A percentile compares a stretch with the other conserved stretches of the same genome.
These are phyloP conservation scores for Ananas comosus DNA, from an alignment of 176 grass and related monocot genomes.

Conservation along the genomic window DNA sequence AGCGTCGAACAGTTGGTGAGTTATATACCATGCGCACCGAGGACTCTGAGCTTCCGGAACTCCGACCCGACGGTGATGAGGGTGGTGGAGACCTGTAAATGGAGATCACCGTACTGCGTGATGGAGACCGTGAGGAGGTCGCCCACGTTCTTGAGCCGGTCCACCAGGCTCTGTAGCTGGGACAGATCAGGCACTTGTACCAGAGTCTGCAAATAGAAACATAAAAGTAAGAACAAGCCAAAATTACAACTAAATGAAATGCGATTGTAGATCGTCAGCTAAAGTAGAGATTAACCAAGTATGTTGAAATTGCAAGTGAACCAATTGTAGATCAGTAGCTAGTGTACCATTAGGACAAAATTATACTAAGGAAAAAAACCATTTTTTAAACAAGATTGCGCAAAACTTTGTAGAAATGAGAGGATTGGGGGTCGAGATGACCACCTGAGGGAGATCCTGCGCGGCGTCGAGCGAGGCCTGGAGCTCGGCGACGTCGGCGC, in stretches of 20 bases:
- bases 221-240: background rate
- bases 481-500: conserved; percentile 52
- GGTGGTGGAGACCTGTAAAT: conserved; percentile 83
- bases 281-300: background rate
- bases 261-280: background rate
- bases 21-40: conserved; percentile 54
- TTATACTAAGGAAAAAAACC: background rate
- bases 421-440: background rate
- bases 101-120: conserved; percentile 74
- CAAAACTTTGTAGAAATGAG: background rate
- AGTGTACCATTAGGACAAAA: background rate
- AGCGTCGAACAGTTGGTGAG: background rate
- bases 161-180: conserved; percentile 80
- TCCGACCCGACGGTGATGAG: conserved; percentile 73
- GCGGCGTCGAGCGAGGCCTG: conserved; percentile 62
- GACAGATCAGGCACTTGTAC: conserved; percentile 79
- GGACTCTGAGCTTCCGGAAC: conserved; percentile 70
- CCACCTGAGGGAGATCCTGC: conserved; percentile 84
- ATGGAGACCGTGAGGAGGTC: conserved; percentile 68
- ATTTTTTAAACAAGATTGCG: background rate
- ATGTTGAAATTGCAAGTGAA: background rate
- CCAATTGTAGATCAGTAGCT: background rate
- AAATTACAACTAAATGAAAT: conserved; percentile 10
- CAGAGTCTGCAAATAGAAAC: conserved; percentile 60
- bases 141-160: conserved; percentile 78